Base-by-base conservation (phyloP, 2,329 filamentous ascomycete genomes). In the Fusarium bulbicola region DNA sequence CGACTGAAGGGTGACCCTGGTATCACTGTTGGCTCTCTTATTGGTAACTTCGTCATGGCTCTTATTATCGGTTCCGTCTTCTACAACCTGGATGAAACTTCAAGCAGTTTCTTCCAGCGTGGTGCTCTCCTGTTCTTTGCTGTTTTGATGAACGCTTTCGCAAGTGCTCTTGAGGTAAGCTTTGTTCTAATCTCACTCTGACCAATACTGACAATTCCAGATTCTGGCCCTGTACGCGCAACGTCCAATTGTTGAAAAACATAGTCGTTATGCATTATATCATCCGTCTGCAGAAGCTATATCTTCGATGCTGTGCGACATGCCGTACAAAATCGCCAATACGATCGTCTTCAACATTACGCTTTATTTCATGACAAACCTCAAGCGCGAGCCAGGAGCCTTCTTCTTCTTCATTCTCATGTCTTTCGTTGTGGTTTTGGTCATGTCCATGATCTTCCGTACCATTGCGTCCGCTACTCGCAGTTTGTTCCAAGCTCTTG, bases 221-320 rank as follows among this genome's bases (percentile, higher is more conserved):
- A 96, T 97, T 79, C 82, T 96, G 39, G 95, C 93, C 0, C 87
- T 97, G 9, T 98, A 96, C 79, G 90, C 93, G 5, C 95, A 97
- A 88, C 92, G 95, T 42, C 92, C 93, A 3, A 97, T 97, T 76
- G 94, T 98, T 68, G 94, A 97, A 80, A 97, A 97, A 80, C 95
- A 98, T 76, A 85, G 88, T 63, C 90, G 92, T 65, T 97, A 97
- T 80, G 94, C 95, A 24, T 87, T 97, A 24, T 97, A 97, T 77
- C 95, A 97, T 78, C 94, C 95, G 0, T 95, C 92, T 15, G 92
- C 94, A 21, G 95, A 98, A 86, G 93, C 94, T n/a, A 87, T 94
- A 66, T 90, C 93, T 0, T 96, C 93, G 15, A 96, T 97, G 92
- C 82, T 97, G 36, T 92, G 90, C 70, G 95, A 98, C 76, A 83